These are phyloP conservation scores for Colletotrichum acutatum DNA, from an alignment of 2,329 filamentous ascomycete genomes.

Conservation along the genomic window DNA sequence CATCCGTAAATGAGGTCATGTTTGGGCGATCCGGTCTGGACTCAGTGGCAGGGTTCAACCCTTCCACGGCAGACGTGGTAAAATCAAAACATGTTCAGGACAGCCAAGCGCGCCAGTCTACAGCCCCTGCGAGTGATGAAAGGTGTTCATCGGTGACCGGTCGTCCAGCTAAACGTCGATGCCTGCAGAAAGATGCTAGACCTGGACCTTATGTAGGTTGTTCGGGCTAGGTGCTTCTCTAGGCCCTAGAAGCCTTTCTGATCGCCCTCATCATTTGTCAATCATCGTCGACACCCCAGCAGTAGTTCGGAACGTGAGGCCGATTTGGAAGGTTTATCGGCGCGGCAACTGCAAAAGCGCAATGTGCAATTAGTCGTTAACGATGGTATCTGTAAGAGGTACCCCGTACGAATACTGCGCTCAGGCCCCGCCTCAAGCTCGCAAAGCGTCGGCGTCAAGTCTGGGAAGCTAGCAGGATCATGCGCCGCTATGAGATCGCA, in stretches of 20 bases:
- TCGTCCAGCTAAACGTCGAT: constrained; percentile 9
- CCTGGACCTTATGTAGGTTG: constrained; percentile 13
- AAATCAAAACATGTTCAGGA: constrained; percentile 8
- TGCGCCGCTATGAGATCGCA: constrained; percentile 24
- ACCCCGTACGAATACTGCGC: not conserved
- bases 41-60: constrained; percentile 20
- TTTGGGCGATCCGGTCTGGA: constrained; percentile 7
- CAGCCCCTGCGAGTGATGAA: not conserved
- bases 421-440: not conserved
- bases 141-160: constrained; percentile 1
- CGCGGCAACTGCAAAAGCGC: constrained; percentile 1
- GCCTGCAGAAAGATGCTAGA: not conserved
- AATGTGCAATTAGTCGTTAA: constrained; percentile 1
- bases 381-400: not conserved
- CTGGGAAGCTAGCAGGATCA: constrained; percentile 11
- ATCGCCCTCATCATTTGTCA: constrained; percentile 11
- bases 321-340: constrained; percentile 28
- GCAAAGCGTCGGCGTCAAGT: constrained; percentile 11
- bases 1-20: constrained; percentile 6
- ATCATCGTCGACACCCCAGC: not conserved
- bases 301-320: constrained; percentile 22
- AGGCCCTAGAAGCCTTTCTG: not conserved
- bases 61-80: constrained; percentile 4
- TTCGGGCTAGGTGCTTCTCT: constrained; percentile 13
- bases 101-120: constrained; percentile 23